Evolutionary conservation across 805 yeast genomes (phyloP).

Genomic region (Saturnispora sanitii): DNA sequence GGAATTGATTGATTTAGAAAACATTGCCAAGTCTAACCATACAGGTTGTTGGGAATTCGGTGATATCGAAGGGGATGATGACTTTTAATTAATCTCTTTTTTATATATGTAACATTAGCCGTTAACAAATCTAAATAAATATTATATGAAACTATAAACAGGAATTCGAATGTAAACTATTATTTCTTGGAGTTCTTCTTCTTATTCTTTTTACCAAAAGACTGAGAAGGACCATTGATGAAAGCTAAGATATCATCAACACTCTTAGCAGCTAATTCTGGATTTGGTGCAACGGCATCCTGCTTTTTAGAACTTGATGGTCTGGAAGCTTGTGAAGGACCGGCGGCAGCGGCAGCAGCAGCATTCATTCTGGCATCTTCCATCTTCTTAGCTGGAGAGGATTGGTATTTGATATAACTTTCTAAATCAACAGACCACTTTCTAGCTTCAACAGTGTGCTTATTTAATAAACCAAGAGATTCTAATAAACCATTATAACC

Average conservation of each 20-base stretch:
- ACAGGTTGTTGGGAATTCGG: constrained; percentile 72
- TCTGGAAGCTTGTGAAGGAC: constrained; percentile 10
- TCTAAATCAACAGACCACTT: constrained; percentile 53
- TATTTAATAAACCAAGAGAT: constrained; percentile 59
- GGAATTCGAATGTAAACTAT: constrained; percentile 4
- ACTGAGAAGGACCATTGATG: constrained; percentile 46
- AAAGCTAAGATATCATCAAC: constrained; percentile 65
- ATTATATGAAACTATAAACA: constrained; percentile 1
- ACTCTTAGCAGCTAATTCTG: constrained; percentile 52
- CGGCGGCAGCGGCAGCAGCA: constrained; percentile 20
- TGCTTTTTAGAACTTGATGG: constrained; percentile 20
- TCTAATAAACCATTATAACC: constrained; percentile 49
- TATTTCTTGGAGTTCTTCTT: constrained; percentile 18
- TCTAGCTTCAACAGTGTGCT: constrained; percentile 55
- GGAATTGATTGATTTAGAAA: constrained; percentile 35
- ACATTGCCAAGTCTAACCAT: constrained; percentile 38
- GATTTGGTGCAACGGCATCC: constrained; percentile 32
- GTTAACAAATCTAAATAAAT: background rate
- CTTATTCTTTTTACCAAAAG: constrained; percentile 25
- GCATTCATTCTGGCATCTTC: constrained; percentile 18
- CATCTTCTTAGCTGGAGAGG: constrained; percentile 19
- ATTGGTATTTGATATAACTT: constrained; percentile 27
- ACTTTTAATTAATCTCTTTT: constrained; percentile 9
- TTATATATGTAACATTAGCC: constrained; percentile 4
- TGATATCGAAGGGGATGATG: constrained; percentile 53